Evolutionary conservation across 2,329 filamentous ascomycete genomes (phyloP).

Genomic region (Cryphonectria naterciae): DNA sequence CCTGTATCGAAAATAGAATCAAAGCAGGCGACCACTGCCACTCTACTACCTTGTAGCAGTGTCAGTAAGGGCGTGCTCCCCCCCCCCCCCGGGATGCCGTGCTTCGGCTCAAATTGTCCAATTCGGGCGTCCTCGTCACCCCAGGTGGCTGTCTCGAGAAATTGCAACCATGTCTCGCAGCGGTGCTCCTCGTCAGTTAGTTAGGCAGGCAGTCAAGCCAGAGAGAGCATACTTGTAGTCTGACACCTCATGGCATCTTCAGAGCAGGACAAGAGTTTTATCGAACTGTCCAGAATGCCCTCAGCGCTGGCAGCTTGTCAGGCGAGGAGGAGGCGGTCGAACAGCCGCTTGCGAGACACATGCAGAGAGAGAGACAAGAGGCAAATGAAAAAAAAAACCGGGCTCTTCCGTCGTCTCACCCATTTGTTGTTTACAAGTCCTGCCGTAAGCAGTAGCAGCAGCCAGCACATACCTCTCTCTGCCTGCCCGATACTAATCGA

Average conservation of each 20-base stretch:
- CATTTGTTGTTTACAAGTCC: conserved; percentile 8
- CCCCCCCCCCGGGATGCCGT: background rate
- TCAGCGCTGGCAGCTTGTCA: background rate
- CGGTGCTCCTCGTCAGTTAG: background rate
- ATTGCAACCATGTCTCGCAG: background rate
- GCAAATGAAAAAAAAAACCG: background rate
- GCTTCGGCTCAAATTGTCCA: conserved; percentile 18
- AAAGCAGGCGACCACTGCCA: conserved; percentile 5
- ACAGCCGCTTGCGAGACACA: background rate
- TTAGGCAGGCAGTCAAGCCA: background rate
- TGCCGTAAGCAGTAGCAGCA: conserved; percentile 12
- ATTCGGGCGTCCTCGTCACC: conserved; percentile 14
- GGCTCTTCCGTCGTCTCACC: conserved; percentile 19
- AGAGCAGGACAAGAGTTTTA: background rate
- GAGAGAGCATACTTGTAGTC: background rate
- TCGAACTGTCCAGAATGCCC: background rate
- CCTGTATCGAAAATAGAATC: conserved; percentile 24
- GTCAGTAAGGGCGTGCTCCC: background rate
- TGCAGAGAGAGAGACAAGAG: too few relatives aligned
- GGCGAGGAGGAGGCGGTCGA: background rate
- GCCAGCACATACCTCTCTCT: background rate
- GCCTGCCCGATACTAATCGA: conserved; percentile 4
- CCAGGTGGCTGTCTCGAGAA: background rate
- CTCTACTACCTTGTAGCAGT: background rate
- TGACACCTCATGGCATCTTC: background rate